Evolutionary conservation across 2,329 filamentous ascomycete genomes (phyloP).

Genomic region (Claviceps pusilla): DNA sequence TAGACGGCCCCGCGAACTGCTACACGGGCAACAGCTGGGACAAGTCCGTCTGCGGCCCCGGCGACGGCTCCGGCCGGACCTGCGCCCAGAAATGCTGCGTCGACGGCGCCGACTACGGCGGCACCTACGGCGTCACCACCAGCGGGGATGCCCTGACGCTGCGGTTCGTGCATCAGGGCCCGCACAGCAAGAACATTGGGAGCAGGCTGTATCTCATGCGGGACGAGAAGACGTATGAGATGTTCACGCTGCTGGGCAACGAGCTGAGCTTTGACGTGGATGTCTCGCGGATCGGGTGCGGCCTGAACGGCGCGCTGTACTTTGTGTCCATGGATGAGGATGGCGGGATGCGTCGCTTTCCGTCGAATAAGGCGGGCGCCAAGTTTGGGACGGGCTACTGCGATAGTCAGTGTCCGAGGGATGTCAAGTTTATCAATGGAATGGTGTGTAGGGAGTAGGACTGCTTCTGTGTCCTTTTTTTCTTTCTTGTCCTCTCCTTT

Average conservation of each 20-base stretch:
- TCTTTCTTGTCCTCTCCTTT: too few relatives aligned
- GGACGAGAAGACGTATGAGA: neutral
- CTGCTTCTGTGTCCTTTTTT: too few relatives aligned
- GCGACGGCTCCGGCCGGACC: neutral
- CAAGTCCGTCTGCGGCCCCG: neutral
- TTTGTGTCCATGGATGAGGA: slow-evolving; percentile 46
- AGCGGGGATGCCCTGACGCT: neutral
- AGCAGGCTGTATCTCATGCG: neutral
- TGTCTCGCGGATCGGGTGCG: slow-evolving; percentile 51
- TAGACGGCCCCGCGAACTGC: neutral
- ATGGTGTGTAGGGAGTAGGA: neutral
- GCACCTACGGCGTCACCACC: neutral
- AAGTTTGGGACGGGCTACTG: slow-evolving; percentile 45
- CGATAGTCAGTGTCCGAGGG: slow-evolving; percentile 37
- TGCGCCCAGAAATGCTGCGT: neutral
- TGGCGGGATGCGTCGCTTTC: slow-evolving; percentile 36
- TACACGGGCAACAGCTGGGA: neutral
- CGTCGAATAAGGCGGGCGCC: slow-evolving; percentile 36
- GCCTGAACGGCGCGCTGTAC: slow-evolving; percentile 58
- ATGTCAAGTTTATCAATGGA: slow-evolving; percentile 11
- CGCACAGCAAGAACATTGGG: neutral
- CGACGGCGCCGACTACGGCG: neutral
- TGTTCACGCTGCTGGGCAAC: neutral
- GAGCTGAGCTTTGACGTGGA: slow-evolving; percentile 16
- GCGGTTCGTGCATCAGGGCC: neutral